Conservation (phyloP, 2,329 filamentous ascomycete species). For the Paramyrothecium roridum region DNA sequence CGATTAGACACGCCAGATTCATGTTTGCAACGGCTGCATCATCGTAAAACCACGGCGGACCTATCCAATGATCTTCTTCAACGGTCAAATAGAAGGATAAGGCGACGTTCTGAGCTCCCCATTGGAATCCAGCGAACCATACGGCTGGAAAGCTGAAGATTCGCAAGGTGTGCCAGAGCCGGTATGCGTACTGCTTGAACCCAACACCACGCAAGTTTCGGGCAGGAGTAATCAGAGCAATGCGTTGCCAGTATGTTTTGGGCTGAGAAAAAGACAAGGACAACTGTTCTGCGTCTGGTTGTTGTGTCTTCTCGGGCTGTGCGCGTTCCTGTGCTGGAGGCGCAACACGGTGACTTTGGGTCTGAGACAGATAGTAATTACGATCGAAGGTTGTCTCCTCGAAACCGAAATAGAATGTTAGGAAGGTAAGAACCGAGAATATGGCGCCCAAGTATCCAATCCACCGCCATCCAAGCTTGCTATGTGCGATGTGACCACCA, state of each 20-base stretch:
- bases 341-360: constrained; percentile 12
- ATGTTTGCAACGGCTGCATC: constrained; percentile 53
- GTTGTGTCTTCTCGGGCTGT: no score
- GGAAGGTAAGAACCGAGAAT: constrained; percentile 41
- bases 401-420: constrained; percentile 47
- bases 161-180: constrained; percentile 52
- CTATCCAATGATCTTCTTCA: constrained; percentile 54
- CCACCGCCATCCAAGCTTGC: constrained; percentile 51
- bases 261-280: constrained; percentile 21
- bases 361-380: constrained; percentile 28
- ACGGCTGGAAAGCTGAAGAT: constrained; percentile 57
- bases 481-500: constrained; percentile 45
- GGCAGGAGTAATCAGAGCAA: constrained; percentile 52
- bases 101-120: constrained; percentile 59
- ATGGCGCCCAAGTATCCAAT: constrained; percentile 50
- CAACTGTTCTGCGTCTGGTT: constrained; percentile 8
- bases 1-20: constrained; percentile 53
- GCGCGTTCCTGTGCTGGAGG: background rate
- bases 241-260: constrained; percentile 53
- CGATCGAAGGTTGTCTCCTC: constrained; percentile 51
- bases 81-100: constrained; percentile 57
- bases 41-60: constrained; percentile 51
- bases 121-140: constrained; percentile 54
- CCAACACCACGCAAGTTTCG: constrained; percentile 51
- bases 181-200: constrained; percentile 49